Percentiles rank a stretch among this genome's conserved stretches.
Conservation (phyloP, 2,329 filamentous ascomycete genomes). For the Monilinia fructicola region DNA sequence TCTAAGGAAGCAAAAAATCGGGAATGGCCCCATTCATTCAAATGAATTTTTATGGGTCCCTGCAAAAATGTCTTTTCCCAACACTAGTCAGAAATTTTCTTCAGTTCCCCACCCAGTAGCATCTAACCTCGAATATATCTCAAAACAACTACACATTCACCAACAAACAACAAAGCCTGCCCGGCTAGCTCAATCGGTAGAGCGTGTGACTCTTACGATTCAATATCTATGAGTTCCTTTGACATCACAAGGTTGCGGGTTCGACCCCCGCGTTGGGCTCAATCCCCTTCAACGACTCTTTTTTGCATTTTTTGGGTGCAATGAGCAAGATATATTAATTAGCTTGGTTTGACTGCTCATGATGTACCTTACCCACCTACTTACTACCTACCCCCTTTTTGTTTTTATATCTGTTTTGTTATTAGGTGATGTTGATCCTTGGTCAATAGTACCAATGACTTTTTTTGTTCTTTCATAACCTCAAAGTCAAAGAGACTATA, state of each 20-base stretch:
- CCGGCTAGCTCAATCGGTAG: constrained; percentile 40
- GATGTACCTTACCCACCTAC: too few species aligned
- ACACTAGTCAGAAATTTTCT: constrained; percentile 15
- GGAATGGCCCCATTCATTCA: not conserved
- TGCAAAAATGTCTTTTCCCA: not conserved
- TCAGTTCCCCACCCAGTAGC: not conserved
- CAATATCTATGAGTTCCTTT: constrained; percentile 11
- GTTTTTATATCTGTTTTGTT: not conserved
- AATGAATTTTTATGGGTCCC: not conserved
- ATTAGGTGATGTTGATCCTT: not conserved
- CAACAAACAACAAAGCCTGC: constrained; percentile 21
- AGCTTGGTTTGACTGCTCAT: too few species aligned
- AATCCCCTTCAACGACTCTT: not conserved
- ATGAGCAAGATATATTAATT: too few species aligned
- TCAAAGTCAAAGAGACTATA: not conserved
- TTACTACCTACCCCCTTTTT: too few species aligned
- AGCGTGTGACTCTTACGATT: constrained; percentile 38
- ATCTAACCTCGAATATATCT: accelerated
- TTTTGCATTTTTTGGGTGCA: not conserved
- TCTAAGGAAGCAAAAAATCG: not conserved
- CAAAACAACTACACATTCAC: accelerated
- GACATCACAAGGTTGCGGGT: constrained; percentile 21
- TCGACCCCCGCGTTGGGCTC: constrained; percentile 21
- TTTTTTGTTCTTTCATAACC: not conserved
- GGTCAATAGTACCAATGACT: not conserved